These are phyloP conservation scores for Rhodotorula taiwanensis DNA, from an alignment of 768 basidiomycete genomes.

Conservation along the genomic window DNA sequence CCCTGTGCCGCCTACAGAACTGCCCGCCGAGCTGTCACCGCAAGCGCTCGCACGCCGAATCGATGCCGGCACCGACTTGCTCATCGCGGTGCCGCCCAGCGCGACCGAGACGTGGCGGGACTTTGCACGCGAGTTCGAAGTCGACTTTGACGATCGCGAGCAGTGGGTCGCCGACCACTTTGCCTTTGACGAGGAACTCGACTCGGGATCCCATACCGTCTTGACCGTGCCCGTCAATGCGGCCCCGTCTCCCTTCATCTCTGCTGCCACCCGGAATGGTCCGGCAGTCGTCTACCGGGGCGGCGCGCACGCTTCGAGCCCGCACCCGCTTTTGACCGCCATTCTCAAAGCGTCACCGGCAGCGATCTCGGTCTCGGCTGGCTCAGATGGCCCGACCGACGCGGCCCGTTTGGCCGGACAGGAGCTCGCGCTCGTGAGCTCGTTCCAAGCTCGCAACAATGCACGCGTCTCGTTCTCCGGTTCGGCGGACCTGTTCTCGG, in stretches of 20 bases:
- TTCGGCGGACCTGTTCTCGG: constrained; percentile 68
- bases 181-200: constrained; percentile 48
- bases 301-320: constrained; percentile 33
- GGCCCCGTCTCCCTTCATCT: constrained; percentile 33
- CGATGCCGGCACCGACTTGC: constrained; percentile 56
- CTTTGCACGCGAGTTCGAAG: constrained; percentile 86
- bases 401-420: constrained; percentile 76
- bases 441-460: constrained; percentile 76
- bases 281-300: constrained; percentile 32
- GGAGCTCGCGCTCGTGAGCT: constrained; percentile 68
- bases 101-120: constrained; percentile 57
- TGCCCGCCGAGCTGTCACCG: constrained; percentile 68
- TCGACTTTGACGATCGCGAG: constrained; percentile 77
- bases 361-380: constrained; percentile 49
- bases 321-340: constrained; percentile 58
- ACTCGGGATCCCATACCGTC: constrained; percentile 32
- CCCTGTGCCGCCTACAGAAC: constrained; percentile 48
- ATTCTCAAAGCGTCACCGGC: constrained; percentile 64
- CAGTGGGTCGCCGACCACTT: constrained; percentile 81
- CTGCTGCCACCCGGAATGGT: constrained; percentile 13
- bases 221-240: constrained; percentile 49
- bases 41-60: constrained; percentile 70
- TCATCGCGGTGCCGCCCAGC: constrained; percentile 65
- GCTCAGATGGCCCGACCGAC: constrained; percentile 50
- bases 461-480: constrained; percentile 75